Conservation (phyloP, 441 rosid genomes). For the Theobroma grandiflorum region DNA sequence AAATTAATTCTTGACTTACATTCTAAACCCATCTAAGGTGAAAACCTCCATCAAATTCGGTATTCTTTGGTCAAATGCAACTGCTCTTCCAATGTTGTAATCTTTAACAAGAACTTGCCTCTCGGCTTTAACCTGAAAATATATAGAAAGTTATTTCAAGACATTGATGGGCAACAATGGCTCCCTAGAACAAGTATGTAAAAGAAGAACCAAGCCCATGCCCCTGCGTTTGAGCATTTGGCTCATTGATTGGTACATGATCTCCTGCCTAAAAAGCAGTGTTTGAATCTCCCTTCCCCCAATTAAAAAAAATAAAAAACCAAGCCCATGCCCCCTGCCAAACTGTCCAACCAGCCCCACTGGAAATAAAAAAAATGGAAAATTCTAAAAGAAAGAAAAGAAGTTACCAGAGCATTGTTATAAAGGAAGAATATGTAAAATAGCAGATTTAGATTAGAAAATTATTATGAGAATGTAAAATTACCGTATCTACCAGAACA, state of each 20-base stretch:
- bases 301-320: not conserved
- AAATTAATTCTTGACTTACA: constrained; percentile 55
- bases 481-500: constrained; percentile 97
- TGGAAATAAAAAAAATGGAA: constrained; percentile 20
- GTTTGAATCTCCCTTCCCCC: too few relatives aligned
- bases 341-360: constrained; percentile 13
- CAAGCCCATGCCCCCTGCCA: not conserved
- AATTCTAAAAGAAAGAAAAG: constrained; percentile 12
- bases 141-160: constrained; percentile 28
- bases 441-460: not conserved
- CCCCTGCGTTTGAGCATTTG: not conserved
- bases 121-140: constrained; percentile 76
- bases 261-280: too few relatives aligned
- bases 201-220: not conserved
- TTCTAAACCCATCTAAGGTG: constrained; percentile 88
- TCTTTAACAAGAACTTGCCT: constrained; percentile 95
- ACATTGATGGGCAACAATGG: constrained; percentile 20
- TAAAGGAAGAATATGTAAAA: constrained; percentile 3
- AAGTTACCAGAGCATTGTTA: constrained; percentile 1
- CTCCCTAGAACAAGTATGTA: not conserved
- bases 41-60: constrained; percentile 84
- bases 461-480: constrained; percentile 11
- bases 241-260: too few relatives aligned
- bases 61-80: constrained; percentile 88
- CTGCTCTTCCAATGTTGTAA: constrained; percentile 79